Conservation (phyloP, 177 flowering plant species). For the Vitis hybrid region DNA sequence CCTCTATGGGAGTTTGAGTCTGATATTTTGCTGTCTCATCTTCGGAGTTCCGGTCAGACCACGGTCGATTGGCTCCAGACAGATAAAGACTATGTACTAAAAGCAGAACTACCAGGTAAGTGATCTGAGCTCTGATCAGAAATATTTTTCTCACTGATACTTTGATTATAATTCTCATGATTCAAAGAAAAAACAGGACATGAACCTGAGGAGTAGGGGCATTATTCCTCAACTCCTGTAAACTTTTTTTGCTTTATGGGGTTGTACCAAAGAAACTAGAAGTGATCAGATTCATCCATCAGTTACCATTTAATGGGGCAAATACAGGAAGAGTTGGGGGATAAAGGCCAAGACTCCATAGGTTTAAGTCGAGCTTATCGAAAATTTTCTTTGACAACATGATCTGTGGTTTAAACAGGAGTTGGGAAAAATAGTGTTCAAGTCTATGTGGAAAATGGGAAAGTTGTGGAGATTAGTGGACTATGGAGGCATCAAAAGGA, state of each 20-base stretch:
- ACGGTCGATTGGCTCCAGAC: constrained; percentile 73
- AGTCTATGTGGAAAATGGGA: constrained; percentile 60
- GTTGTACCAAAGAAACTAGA: too few relatives aligned
- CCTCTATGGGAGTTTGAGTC: constrained; percentile 95
- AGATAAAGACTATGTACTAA: constrained; percentile 59
- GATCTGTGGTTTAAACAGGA: constrained; percentile 29
- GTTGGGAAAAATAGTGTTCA: constrained; percentile 31
- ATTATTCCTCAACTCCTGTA: constrained; percentile 2
- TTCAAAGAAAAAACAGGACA: neutral
- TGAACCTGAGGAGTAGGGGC: neutral
- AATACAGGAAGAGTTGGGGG: too few relatives aligned
- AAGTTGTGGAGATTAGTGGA: constrained; percentile 75
- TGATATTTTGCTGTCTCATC: constrained; percentile 45
- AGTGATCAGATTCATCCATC: too few relatives aligned
- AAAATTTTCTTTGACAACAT: neutral
- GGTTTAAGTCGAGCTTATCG: too few relatives aligned
- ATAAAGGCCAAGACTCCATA: too few relatives aligned
- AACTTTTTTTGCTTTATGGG: neutral
- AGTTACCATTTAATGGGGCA: too few relatives aligned
- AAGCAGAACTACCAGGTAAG: constrained; percentile 69
- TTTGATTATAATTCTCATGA: neutral
- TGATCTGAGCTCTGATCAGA: neutral
- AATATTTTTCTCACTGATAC: neutral
- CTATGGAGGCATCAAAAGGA: constrained; percentile 54
- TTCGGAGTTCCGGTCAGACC: constrained; percentile 33